Base-by-base conservation (phyloP, 2,329 filamentous ascomycete species). In the Colletotrichum noveboracense region DNA sequence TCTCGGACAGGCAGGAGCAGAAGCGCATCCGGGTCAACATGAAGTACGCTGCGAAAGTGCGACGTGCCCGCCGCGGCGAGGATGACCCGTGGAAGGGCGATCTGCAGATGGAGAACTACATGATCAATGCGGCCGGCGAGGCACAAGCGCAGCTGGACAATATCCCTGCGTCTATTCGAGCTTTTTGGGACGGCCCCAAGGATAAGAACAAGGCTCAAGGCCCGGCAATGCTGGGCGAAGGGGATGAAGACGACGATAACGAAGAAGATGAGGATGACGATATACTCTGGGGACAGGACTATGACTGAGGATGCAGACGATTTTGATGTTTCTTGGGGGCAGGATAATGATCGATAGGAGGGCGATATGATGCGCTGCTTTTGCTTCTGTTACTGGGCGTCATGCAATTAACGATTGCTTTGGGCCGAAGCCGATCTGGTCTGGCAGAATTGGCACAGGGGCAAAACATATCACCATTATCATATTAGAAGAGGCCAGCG, bases 11-110 rank as follows among this genome's bases (percentile, higher is more conserved):
- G 16, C 43, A 61, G 5, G 36, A 36, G 24, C 21, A 74, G 66
- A 48, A 66, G 24, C 36, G 56, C 10, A 62, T 74, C 61, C 26
- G 13, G n/a, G 52, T 77, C 43, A 76, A 77, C 48, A 66, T 74
- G 65, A 76, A 66, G 28, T 68, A 71, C 38, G 77, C 75, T 13
- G 64, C 68, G 43, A 32, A 16, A 34, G 60, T 61, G 21, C 28
- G 73, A 43, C 65, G 74, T 0, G 77, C 77, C 5, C 67, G 66
- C 21, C 75, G 71, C 14, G 65, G 72, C 13, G 34, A 64, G 70
- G 3, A 18, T 8, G 78, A 80, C 21, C 28, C 69, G 4, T 82
- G 80, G 80, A 52, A 56, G 2, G 43, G 32, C 2, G 81, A 82
- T 18, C 13, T 6, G 16, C 71, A 77, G 3, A 78, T 79, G 76